Evolutionary conservation across 768 basidiomycete species (phyloP), one percentile per base, ranked within the genome.

Genomic region (Chalciporus sphaerocephalus): DNA sequence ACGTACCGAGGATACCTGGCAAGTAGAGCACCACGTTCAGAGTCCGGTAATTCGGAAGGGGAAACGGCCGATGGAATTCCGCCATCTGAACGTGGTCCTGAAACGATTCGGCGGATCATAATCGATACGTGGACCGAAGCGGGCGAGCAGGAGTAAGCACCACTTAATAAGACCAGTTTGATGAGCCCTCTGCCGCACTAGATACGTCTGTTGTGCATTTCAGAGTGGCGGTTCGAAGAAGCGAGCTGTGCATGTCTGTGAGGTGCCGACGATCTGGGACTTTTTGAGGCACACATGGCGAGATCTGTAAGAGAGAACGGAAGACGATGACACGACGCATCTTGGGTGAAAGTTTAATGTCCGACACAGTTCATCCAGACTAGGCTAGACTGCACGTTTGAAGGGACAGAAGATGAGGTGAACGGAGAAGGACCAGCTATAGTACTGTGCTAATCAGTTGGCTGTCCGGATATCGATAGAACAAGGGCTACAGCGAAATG

Each of bases 81-180:
- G 44, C 39, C 20, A 55, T 57, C 21, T 47, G 45, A 56, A 47
- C 47, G 58, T 54, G 55, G 52, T 21, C 6, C 27, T 42, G 9
- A 43, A 24, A 21, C 35, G 46, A 38, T 47, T 61, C 50, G 59
- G 61, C 44, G 52, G 43, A 55, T 64, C 58, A 38, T 21, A 18
- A 40, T 24, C 42, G 49, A 60, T 50, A 43, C 22, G 32, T 38
- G 36, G 6, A 35, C 24, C 23, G 46, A 39, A 42, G 46, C 8
- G 27, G 17, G 25, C 51, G 45, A 45, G 18, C 16, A 37, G 33
- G 37, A 39, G 27, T 34, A 18, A 28, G 27, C 16, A 34, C 28
- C 35, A 17, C 13, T 20, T 40, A 37, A 58, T 50, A 9, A 15
- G 43, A 37, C n/a, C 15, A 34, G 55, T 28, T 47, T 49, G 15